Evolutionary conservation across 441 rosid species (phyloP).

Genomic region (Breynia disticha): DNA sequence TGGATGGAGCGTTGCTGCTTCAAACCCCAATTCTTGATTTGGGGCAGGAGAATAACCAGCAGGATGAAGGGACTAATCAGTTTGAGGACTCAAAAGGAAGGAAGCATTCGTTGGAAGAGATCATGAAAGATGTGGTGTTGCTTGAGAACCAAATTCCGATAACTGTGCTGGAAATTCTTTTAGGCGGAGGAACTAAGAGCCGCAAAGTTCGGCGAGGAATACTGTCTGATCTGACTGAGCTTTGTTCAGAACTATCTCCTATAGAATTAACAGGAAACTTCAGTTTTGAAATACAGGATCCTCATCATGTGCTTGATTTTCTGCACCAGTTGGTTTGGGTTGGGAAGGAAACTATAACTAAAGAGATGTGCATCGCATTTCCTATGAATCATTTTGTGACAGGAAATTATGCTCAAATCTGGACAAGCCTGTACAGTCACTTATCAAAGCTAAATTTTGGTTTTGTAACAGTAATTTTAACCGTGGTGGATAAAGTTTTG

Average conservation of each 20-base stretch:
- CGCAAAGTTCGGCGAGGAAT: background rate
- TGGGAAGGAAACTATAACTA: background rate
- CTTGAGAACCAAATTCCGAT: slow-evolving; percentile 17
- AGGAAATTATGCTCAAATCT: background rate
- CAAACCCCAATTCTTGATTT: too few species aligned
- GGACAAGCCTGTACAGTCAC: background rate
- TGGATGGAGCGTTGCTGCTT: too few species aligned
- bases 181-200: background rate
- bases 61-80: background rate
- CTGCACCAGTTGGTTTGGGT: slow-evolving; percentile 5
- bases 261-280: background rate
- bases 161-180: background rate
- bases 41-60: too few species aligned
- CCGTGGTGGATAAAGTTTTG: background rate
- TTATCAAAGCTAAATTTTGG: background rate
- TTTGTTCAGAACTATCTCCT: background rate
- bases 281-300: background rate
- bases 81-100: background rate
- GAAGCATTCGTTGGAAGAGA: background rate
- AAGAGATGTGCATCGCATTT: background rate
- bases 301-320: slow-evolving; percentile 14
- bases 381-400: too few species aligned
- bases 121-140: slow-evolving; percentile 13
- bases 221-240: background rate
- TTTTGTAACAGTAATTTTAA: background rate